Base-by-base conservation (phyloP, 2,329 filamentous ascomycete genomes). In the Knufia petricola region DNA sequence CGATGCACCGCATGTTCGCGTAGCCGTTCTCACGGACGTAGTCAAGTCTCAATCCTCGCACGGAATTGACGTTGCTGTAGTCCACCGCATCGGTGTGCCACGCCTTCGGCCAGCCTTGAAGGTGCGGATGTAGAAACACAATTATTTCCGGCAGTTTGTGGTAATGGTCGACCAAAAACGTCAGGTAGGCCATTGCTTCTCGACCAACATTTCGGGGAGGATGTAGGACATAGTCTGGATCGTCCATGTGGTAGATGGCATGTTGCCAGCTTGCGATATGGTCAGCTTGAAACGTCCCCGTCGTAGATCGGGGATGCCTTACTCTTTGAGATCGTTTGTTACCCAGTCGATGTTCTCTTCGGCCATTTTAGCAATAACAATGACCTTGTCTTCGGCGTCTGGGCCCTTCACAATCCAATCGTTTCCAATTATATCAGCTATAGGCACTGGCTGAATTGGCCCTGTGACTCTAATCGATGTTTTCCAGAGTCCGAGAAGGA, bases 111-210 rank as follows among this genome's bases (percentile, higher is more conserved):
- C 65, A 67, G 4, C 64, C 64, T 26, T 65, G 64, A 37, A 78
- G 74, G 54, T 82, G 75, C 17, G 76, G 71, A 59, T 83, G 79
- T 62, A 79, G 73, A 63, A 84, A 80, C 54, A 82, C 73, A 26
- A 69, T 68, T 52, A 81, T 69, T 47, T 79, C 76, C 2, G 77
- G 72, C 3, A 83, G 69, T 2, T 67, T 58, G 52, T 81, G 70
- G 64, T 83, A 82, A 60, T 76, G 71, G 59, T 80, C 76, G 57
- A 79, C 73, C 57, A 82, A 72, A 62, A 78, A 81, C 32, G 71
- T 75, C 31, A 81, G 68, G 59, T 82, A 82, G 6, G 78, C 72
- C 64, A 78, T 75, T 28, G 76, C 78, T 63, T 83, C 79, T 57
- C 79, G 75, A 28, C 79, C 79, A 61, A 79, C 79, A 58, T 77